Base-by-base conservation (phyloP, 2,329 filamentous ascomycete species). In the Zalaria obscura region DNA sequence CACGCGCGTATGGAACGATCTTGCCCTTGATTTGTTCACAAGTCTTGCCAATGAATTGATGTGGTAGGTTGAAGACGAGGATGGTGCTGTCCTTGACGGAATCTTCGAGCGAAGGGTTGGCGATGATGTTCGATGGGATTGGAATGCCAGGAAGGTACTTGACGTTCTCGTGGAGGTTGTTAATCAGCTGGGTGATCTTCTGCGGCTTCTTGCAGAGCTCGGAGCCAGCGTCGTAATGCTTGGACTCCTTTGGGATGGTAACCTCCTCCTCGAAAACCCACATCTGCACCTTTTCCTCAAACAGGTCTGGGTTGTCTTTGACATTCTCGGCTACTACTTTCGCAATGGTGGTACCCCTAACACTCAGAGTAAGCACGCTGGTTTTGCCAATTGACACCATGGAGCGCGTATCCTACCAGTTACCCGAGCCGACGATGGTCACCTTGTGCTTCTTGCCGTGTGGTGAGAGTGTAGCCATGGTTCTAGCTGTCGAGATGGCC, bases 191-290 rank as follows among this genome's bases (percentile, higher is more conserved):
- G 5, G 91, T 94, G 61, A 98, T 79, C 67, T 94, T 94, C 61
- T 91, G 83, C 3, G 81, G 76, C 48, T 76, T 70, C 48, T 76
- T 72, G 55, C 74, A 73, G 32, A 73, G 55, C 37, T 70, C 63
- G 25, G 66, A 69, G 44, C 71, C 64, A 18, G 73, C 56, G 53
- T 83, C 72, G 69, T 86, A 87, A 65, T 86, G 73, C 51, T 76
- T 77, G 38, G 83, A 89, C 48, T 73, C 71, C 53, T 80, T 72
- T 8, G 83, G 66, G 35, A 94, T 69, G 41, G 75, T 74, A 48
- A 94, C 79, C 25, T 93, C 76, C 63, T 98, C 91, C 65, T 98
- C 91, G 59, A 78, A 95, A 56, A 98, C 93, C 91, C 91, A 98
- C 91, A 98, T 96, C 65, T 93, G 85, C 40, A 98, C 87, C 47